A percentile compares a stretch with the other conserved stretches of the same genome.
Evolutionary conservation across 352 stramenopile species (phyloP).

Genomic region (Phytophthora europaea): DNA sequence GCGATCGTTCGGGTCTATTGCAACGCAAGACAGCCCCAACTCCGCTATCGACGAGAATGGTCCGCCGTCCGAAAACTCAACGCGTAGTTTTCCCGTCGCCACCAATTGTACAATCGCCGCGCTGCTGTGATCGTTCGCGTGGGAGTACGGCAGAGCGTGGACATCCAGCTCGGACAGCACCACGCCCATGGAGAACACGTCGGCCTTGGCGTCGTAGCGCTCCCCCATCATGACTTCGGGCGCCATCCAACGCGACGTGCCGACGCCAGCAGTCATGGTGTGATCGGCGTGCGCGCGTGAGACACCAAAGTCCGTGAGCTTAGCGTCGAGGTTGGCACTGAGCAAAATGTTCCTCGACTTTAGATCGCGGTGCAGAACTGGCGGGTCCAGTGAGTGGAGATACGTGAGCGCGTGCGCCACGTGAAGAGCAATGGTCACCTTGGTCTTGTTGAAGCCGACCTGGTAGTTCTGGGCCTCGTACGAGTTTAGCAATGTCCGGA

Average conservation of each 20-base stretch:
- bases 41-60: slow-evolving; percentile 18
- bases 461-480: slow-evolving; percentile 28
- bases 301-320: slow-evolving; percentile 64
- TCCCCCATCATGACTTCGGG: slow-evolving; percentile 42
- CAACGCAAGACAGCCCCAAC: slow-evolving; percentile 39
- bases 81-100: slow-evolving; percentile 43
- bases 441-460: slow-evolving; percentile 37
- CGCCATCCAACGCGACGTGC: slow-evolving; percentile 43
- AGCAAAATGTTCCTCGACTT: slow-evolving; percentile 79
- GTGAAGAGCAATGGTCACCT: slow-evolving; percentile 38
- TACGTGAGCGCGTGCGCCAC: slow-evolving; percentile 39
- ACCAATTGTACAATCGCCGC: slow-evolving; percentile 54
- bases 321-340: slow-evolving; percentile 42
- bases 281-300: slow-evolving; percentile 34
- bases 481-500: slow-evolving; percentile 23
- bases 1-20: slow-evolving; percentile 39
- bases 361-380: slow-evolving; percentile 65
- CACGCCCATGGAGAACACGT: slow-evolving; percentile 42
- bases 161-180: slow-evolving; percentile 43
- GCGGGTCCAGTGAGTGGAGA: slow-evolving; percentile 38
- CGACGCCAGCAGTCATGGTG: slow-evolving; percentile 39
- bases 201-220: slow-evolving; percentile 39
- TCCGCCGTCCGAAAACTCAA: slow-evolving; percentile 38
- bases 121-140: slow-evolving; percentile 28
- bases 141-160: slow-evolving; percentile 37